Evolutionary conservation across 305 asterid species (phyloP), one percentile per base, ranked within the genome.

Genomic region (Plantago coronopus): DNA sequence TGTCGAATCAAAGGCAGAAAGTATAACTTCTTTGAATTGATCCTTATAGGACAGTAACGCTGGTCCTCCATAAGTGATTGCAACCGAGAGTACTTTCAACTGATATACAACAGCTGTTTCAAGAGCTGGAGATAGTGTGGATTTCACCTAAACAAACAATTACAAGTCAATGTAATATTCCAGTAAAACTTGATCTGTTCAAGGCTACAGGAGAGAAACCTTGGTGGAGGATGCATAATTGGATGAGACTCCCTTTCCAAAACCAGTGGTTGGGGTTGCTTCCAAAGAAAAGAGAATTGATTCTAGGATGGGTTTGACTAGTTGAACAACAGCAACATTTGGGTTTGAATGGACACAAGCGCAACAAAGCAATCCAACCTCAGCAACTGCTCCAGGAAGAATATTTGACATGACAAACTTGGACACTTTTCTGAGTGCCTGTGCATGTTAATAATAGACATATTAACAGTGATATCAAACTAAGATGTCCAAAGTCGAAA

Each of bases 301-400:
- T 69, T 63, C 87, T 64, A 94, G 70, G 66, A 94, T 72, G 73
- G 99, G 99, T 75, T 84, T 78, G 70, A 94, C 73, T 50, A 94
- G 88, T 68, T 81, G 87, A 80, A 65, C 71, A 69, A 79, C 88
- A 59, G 99, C 95, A 80, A 85, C 96, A 59, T 81, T 76, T 51
- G 99, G 96, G 67, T 85, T 94, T 69, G 97, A 74, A 77, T 90
- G 95, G 67, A 94, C 87, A 72, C 95, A 89, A 51, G 99, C 99
- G 81, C 97, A 83, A 76, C 99, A 89, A 67, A 89, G 96, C 76
- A 89, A 74, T 68, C 97, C 99, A 59, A 94, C 95, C 76, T 94
- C 99, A 38, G 95, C 95, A 78, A 89, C 83, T 38, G 99, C 99
- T 74, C 99, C 99, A 63, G 96, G 97, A 78, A 94, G 96, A 79